These are phyloP conservation scores for Alternaria dauci DNA, from an alignment of 2,329 filamentous ascomycete species.

Conservation along the genomic window DNA sequence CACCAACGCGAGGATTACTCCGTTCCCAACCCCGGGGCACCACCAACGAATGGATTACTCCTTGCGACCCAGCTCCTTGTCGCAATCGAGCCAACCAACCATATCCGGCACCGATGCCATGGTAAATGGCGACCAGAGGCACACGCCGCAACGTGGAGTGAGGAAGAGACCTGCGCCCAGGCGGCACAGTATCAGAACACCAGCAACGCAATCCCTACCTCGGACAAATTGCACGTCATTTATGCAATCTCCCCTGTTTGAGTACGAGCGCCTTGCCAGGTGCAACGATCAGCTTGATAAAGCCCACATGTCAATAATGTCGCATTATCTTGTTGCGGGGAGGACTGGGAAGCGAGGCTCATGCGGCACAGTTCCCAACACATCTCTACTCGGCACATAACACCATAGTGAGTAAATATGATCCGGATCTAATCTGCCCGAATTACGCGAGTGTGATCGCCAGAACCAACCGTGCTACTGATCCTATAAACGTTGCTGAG, in stretches of 20 bases:
- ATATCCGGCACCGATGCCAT: background rate
- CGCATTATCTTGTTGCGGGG: background rate
- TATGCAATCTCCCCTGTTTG: background rate
- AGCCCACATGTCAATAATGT: background rate
- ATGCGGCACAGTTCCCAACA: slow-evolving; percentile 1
- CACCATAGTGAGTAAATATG: background rate
- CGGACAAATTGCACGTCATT: background rate
- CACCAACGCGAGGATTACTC: background rate
- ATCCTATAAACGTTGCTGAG: background rate
- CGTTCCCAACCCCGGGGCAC: background rate
- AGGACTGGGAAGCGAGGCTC: slow-evolving; percentile 3
- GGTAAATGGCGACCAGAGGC: background rate
- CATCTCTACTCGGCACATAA: background rate
- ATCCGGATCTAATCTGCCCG: background rate
- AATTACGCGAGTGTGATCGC: background rate
- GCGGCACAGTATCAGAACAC: slow-evolving; percentile 1
- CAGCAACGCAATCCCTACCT: background rate
- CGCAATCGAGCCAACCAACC: background rate
- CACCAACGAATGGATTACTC: background rate
- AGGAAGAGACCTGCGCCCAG: background rate
- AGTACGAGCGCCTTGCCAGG: background rate
- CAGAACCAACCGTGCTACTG: background rate
- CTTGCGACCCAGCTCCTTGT: background rate
- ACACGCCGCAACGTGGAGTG: slow-evolving; percentile 2
- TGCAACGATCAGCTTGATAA: background rate